These are phyloP conservation scores for Pythium sp. DNA, from an alignment of 352 stramenopile species.

Conservation along the genomic window DNA sequence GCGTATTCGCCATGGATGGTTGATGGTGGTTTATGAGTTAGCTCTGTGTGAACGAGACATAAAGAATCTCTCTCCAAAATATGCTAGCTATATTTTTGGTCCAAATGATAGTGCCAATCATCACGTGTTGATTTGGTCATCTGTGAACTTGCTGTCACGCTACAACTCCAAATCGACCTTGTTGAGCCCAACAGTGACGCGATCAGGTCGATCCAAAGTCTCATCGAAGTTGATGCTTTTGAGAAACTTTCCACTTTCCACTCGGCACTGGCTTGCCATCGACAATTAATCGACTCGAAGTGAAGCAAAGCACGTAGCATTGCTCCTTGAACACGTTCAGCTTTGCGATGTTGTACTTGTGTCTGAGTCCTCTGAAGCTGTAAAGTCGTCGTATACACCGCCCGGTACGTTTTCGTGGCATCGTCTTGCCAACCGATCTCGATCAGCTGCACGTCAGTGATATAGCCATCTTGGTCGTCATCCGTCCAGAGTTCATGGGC, in stretches of 20 bases:
- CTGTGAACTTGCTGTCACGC: background rate
- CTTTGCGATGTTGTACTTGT: slow-evolving; percentile 6
- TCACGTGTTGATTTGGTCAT: slow-evolving; percentile 1
- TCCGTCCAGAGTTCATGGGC: background rate
- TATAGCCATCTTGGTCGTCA: background rate
- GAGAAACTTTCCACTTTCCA: background rate
- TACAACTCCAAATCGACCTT: background rate
- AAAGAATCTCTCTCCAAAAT: background rate
- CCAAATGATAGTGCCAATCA: background rate
- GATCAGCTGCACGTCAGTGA: background rate
- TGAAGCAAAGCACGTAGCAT: slow-evolving; percentile 3
- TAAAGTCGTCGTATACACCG: background rate
- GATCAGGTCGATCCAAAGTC: background rate
- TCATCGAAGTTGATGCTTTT: slow-evolving; percentile 4
- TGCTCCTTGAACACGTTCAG: background rate
- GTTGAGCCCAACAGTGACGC: background rate
- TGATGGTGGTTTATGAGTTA: no score
- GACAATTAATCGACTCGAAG: background rate
- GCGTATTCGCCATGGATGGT: no score
- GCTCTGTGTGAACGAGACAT: no score
- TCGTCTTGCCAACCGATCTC: slow-evolving; percentile 4
- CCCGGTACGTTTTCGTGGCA: background rate
- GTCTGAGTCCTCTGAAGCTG: background rate
- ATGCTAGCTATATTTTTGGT: background rate
- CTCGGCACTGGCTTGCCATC: background rate